phyloP scores from a whole-genome alignment of 2,329 filamentous ascomycete genomes.

The Trichoderma polysporum region DNA sequence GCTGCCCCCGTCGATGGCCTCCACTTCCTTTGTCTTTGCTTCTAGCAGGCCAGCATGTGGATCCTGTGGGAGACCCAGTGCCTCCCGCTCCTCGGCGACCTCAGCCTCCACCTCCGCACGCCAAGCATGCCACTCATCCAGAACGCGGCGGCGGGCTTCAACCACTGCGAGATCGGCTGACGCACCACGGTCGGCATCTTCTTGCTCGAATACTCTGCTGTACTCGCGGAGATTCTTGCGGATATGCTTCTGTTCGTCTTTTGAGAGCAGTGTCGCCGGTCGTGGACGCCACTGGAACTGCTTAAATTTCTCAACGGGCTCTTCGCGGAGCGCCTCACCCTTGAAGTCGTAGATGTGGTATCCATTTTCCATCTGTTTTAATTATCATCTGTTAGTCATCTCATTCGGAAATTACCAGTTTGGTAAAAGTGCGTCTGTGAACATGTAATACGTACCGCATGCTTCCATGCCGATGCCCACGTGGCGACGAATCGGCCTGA shows the following conservation, averaged over 20 bases:
- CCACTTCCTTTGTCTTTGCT: conserved; percentile 52
- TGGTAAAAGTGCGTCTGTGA: neutral
- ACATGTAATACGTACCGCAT: conserved; percentile 65
- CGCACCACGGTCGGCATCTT: conserved; percentile 89
- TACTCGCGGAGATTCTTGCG: conserved; percentile 99
- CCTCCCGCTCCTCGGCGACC: conserved; percentile 68
- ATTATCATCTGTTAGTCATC: neutral
- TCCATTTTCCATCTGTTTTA: conserved; percentile 91
- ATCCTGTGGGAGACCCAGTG: conserved; percentile 64
- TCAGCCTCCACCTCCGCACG: conserved; percentile 71
- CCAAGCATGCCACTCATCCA: conserved; percentile 90
- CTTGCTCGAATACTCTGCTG: conserved; percentile 89
- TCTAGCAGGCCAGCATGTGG: conserved; percentile 62
- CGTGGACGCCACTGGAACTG: conserved; percentile 94
- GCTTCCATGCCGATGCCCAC: conserved; percentile 93
- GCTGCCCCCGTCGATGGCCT: conserved; percentile 42
- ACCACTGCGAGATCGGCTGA: conserved; percentile 93
- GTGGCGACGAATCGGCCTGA: conserved; percentile 92
- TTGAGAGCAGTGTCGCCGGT: conserved; percentile 83
- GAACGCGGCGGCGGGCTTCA: conserved; percentile 75
- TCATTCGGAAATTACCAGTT: neutral
- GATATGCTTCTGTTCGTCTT: conserved; percentile 96
- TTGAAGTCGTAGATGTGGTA: conserved; percentile 98
- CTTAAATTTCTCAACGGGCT: conserved; percentile 95
- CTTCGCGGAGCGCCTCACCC: conserved; percentile 83